Evolutionary conservation across 208 protist species (phyloP).

Genomic region (Acanthamoeba triangularis): DNA sequence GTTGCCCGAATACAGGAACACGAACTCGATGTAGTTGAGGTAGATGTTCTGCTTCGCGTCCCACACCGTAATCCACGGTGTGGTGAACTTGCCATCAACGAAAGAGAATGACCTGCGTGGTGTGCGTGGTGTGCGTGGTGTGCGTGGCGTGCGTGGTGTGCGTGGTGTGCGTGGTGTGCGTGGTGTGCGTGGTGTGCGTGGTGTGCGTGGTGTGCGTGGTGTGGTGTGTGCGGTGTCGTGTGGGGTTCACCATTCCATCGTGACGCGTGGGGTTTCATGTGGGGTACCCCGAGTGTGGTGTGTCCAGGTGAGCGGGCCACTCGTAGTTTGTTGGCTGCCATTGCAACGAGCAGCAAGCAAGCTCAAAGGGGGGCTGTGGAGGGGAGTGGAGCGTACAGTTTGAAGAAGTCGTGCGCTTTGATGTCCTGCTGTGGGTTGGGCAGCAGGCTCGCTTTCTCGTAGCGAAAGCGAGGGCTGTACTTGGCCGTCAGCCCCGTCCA

Average conservation of each 20-base stretch:
- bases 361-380: background rate
- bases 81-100: conserved; percentile 48
- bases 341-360: background rate
- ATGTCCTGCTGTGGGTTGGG: conserved; percentile 62
- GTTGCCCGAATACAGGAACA: conserved; percentile 32
- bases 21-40: conserved; percentile 67
- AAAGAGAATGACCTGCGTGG: conserved; percentile 36
- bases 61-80: conserved; percentile 70
- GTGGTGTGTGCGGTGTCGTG: background rate
- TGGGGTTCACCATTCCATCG: too few species aligned
- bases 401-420: conserved; percentile 7
- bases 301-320: background rate
- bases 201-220: background rate
- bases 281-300: too few species aligned
- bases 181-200: background rate
- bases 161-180: background rate
- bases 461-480: conserved; percentile 50
- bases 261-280: too few species aligned
- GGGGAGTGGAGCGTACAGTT: conserved; percentile 10
- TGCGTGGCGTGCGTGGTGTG: background rate
- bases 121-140: background rate
- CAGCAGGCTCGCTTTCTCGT: background rate
- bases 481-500: conserved; percentile 55
- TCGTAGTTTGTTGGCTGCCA: background rate
- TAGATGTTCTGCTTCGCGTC: conserved; percentile 30